Base-by-base conservation (phyloP, 2,329 filamentous ascomycete species). In the Cryphonectria naterciae region DNA sequence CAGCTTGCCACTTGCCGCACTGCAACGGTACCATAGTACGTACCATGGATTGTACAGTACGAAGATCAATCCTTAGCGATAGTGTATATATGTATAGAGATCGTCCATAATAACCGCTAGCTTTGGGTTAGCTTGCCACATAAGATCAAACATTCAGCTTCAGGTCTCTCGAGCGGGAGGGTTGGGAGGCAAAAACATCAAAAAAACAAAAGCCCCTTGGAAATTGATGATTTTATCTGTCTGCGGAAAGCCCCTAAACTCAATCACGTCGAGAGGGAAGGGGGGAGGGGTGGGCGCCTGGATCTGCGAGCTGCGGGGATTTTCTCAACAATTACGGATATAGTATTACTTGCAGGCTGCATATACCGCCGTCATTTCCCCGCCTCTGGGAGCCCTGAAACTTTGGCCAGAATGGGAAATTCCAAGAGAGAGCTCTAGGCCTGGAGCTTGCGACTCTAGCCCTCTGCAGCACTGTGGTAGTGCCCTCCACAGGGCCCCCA, bases 301-400 rank as follows among this genome's bases (percentile, higher is more conserved):
- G 46, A 49, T 49, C 19, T 49, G 22, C 46, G 46, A n/a, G 46
- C n/a, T 52, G 63, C 63, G 63, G 63, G 63, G 63, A 22, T 65
- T 10, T 37, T 65, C 63, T 65, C 63, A 65, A 65, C 43, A 65
- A 35, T 65, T 65, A n/a, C 46, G 7, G 22, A 28, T 25, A 64
- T 11, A 64, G 37, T 64, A 65, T 65, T 65, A 65, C 63, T 49
- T 65, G 63, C 63, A 65, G 46, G 63, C 61, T 64, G 61, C 61
- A 64, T 28, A 35, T 49, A 17, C 25, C 41, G 63, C 63, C 63
- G n/a, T 49, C 63, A 28, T 65, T 65, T 65, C 63, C 63, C 63
- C 63, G 63, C 63, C 63, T 63, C 19, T 25, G 28, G 22, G n/a
- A 43, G 39, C 62, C 43, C 32, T 17, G 32, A 65, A 49, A n/a